phyloP scores from a whole-genome alignment of 1,284 basidiomycete genomes.

The Trichosporon faecale region DNA sequence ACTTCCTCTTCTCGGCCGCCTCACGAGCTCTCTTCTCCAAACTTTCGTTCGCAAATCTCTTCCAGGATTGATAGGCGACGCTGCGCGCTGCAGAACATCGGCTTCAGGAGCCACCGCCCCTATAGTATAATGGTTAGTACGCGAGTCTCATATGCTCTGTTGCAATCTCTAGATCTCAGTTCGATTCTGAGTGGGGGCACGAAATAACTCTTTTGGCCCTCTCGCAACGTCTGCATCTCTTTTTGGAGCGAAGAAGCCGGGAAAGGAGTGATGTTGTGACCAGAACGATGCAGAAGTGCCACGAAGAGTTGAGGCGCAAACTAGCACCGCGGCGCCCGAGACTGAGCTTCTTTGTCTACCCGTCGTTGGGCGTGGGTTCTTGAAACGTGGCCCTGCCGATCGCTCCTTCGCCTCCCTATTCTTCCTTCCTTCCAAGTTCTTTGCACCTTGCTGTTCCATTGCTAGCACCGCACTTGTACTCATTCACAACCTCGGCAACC shows the following conservation, averaged over 20 bases:
- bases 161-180: constrained; percentile 11
- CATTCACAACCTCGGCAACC: background rate
- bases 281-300: background rate
- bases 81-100: background rate
- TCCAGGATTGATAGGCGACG: background rate
- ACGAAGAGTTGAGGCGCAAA: background rate
- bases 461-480: too few species aligned
- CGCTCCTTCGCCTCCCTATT: background rate
- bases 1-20: too few species aligned
- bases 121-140: constrained; percentile 11
- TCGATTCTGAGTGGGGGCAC: constrained; percentile 9
- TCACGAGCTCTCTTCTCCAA: too few species aligned
- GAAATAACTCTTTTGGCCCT: background rate
- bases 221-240: background rate
- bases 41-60: too few species aligned
- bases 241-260: background rate
- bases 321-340: background rate
- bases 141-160: constrained; percentile 7
- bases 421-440: too few species aligned
- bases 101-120: background rate
- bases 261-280: background rate
- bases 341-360: background rate
- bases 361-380: background rate
- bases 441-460: background rate
- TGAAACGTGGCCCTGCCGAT: background rate